Conservation (phyloP, 441 rosid species). For the Gossypium laxum region DNA sequence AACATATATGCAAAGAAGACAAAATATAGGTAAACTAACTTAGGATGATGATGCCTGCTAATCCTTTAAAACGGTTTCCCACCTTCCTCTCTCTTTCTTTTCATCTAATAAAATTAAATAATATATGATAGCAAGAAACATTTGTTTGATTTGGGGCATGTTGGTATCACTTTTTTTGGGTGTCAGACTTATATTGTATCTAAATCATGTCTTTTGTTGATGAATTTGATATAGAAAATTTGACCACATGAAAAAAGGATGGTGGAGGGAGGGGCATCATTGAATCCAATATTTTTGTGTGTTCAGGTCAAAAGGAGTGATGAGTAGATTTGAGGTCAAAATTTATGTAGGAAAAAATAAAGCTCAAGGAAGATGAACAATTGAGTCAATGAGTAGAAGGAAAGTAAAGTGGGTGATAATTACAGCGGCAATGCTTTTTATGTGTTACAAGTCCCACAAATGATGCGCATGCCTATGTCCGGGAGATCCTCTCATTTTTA, state of each 20-base stretch:
- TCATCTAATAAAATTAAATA: not conserved
- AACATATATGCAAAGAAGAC: not conserved
- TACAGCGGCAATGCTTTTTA: not conserved
- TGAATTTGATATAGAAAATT: not conserved
- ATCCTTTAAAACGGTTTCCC: slow-evolving; percentile 5
- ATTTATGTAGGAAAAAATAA: not conserved
- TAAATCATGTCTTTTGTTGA: too few relatives aligned
- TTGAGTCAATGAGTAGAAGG: not conserved
- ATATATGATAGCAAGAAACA: not conserved
- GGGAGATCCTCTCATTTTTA: not conserved
- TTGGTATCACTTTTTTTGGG: too few relatives aligned
- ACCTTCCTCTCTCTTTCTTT: not conserved
- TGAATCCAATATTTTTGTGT: not conserved
- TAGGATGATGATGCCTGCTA: not conserved
- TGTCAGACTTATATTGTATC: too few relatives aligned
- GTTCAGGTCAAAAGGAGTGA: not conserved
- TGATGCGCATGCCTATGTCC: slow-evolving; percentile 19
- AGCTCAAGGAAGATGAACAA: slow-evolving; percentile 12
- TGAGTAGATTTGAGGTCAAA: not conserved
- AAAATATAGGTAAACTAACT: not conserved
- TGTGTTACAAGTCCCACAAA: slow-evolving; percentile 17
- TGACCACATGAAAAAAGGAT: slow-evolving; percentile 9
- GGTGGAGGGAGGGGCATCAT: not conserved
- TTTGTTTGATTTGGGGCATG: not conserved
- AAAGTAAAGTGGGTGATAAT: slow-evolving; percentile 18